Percentiles rank a stretch among this genome's conserved stretches.
Evolutionary conservation across 345 rosid species (phyloP).

Genomic region (Anastatica hierochuntica): DNA sequence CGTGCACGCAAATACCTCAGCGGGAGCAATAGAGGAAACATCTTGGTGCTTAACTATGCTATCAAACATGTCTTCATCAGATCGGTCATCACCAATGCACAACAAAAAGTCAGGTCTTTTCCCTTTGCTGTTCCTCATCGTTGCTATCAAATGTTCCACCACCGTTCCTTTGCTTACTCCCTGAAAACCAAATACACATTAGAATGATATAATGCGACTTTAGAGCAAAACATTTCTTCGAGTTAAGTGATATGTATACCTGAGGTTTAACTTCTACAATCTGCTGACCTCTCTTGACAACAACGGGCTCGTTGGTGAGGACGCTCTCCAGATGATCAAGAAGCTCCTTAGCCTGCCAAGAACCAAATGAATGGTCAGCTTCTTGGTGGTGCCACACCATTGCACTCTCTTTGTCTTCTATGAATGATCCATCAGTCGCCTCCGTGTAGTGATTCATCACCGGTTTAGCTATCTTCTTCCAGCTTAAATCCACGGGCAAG

Average conservation of each 20-base stretch:
- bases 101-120: conserved; percentile 58
- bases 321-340: conserved; percentile 78
- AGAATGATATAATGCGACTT: not conserved
- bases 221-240: no score
- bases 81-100: conserved; percentile 77
- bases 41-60: conserved; percentile 39
- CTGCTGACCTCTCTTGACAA: conserved; percentile 67
- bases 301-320: conserved; percentile 79
- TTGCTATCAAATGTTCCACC: conserved; percentile 51
- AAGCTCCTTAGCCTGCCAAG: conserved; percentile 78
- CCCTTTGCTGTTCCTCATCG: conserved; percentile 33
- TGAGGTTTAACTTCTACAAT: conserved; percentile 94
- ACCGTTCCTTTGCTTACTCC: conserved; percentile 72
- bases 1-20: conserved; percentile 65
- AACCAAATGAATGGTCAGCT: conserved; percentile 63
- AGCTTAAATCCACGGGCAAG: conserved; percentile 32
- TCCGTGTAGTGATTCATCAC: conserved; percentile 70
- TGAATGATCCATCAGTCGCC: conserved; percentile 73
- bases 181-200: conserved; percentile 25
- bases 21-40: conserved; percentile 25
- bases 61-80: conserved; percentile 89
- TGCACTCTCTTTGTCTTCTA: conserved; percentile 75
- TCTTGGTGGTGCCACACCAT: conserved; percentile 79
- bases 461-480: conserved; percentile 67
- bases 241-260: conserved; percentile 40